Conservation (phyloP, 176 grass and related monocot genomes). For the Thalia dealbata region DNA sequence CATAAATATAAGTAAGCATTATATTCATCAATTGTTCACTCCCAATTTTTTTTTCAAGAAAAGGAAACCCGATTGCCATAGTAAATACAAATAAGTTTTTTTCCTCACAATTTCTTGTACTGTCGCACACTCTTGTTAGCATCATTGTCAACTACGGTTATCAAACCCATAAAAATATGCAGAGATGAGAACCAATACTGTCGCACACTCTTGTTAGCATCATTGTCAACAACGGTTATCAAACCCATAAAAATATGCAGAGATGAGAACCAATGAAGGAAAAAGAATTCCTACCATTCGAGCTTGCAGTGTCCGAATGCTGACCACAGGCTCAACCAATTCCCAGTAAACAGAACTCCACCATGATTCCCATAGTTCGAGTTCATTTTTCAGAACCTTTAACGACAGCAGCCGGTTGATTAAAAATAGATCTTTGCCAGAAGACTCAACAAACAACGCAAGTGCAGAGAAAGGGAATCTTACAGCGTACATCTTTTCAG, state of each 20-base stretch:
- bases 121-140: not conserved
- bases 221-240: not conserved
- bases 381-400: constrained; percentile 81
- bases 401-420: constrained; percentile 10
- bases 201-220: not conserved
- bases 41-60: too few species aligned
- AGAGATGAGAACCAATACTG: not conserved
- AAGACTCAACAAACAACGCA: constrained; percentile 5
- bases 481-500: constrained; percentile 90
- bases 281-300: constrained; percentile 71
- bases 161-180: not conserved
- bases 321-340: constrained; percentile 55
- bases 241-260: not conserved
- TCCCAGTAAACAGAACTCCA: constrained; percentile 85
- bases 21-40: too few species aligned
- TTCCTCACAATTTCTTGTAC: too few species aligned
- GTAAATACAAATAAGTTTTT: not conserved
- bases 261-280: constrained; percentile 3
- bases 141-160: not conserved
- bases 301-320: constrained; percentile 72
- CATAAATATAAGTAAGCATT: constrained; percentile 9
- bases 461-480: constrained; percentile 28
- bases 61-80: too few species aligned
- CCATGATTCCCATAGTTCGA: constrained; percentile 67
- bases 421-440: constrained; percentile 13